These are phyloP conservation scores for Scortechinia acanthostroma DNA, from an alignment of 2,329 filamentous ascomycete genomes.

Conservation along the genomic window DNA sequence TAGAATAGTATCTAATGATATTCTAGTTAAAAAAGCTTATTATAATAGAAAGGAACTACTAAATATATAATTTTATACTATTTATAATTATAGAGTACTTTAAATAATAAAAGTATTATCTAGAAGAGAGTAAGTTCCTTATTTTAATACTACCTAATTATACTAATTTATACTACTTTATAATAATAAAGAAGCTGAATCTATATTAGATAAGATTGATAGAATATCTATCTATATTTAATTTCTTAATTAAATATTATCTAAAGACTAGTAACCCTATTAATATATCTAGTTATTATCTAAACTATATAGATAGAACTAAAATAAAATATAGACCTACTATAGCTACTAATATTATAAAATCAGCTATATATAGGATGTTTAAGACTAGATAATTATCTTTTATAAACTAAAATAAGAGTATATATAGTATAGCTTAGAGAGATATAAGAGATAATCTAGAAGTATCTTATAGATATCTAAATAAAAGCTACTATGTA, in stretches of 20 bases:
- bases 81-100: neutral
- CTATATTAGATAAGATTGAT: neutral
- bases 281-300: neutral
- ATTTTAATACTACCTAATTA: too few species aligned
- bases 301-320: neutral
- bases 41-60: neutral
- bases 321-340: neutral
- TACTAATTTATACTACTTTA: too few species aligned
- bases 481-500: neutral
- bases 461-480: neutral
- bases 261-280: neutral
- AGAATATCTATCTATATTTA: neutral
- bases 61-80: too few species aligned
- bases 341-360: neutral
- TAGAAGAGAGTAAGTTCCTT: too few species aligned
- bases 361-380: neutral
- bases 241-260: neutral
- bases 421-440: conserved; percentile 1
- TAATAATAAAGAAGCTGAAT: too few species aligned
- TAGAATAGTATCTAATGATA: neutral
- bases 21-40: neutral
- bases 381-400: neutral
- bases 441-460: neutral
- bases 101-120: too few species aligned
- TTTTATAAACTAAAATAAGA: neutral